Evolutionary conservation across 129 eudicot species (phyloP).

Genomic region (Heracleum sosnowskyi): DNA sequence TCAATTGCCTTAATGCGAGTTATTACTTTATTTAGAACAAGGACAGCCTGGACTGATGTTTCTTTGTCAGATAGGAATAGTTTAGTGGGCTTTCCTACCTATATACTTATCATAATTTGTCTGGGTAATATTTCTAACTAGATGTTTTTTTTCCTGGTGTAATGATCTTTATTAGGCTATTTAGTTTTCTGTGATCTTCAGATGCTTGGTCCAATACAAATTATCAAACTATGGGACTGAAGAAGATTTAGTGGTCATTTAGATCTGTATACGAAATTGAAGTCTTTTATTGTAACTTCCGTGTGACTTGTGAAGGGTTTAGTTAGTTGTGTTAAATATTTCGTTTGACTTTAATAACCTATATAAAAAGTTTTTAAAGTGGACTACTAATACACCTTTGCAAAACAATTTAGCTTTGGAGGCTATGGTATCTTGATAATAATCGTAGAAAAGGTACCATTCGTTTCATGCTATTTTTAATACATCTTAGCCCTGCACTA

Average conservation of each 20-base stretch:
- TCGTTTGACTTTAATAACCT: background rate
- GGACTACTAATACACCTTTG: no score
- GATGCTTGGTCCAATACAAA: background rate
- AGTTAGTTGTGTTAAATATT: background rate
- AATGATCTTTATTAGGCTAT: background rate
- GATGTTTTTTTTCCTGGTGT: no score
- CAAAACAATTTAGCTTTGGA: background rate
- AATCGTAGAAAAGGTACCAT: background rate
- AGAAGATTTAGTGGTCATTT: background rate
- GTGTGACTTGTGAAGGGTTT: background rate
- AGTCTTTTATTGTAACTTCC: background rate
- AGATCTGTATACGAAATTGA: background rate
- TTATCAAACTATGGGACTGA: background rate
- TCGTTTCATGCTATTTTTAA: background rate
- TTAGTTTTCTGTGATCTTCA: background rate
- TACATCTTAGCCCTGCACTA: background rate
- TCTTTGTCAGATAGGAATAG: constrained; percentile 37
- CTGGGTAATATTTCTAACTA: background rate
- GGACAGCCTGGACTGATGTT: constrained; percentile 51
- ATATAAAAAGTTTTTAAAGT: background rate
- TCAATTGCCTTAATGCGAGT: background rate
- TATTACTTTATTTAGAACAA: constrained; percentile 22
- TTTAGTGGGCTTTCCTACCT: constrained; percentile 28
- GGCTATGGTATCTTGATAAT: background rate
- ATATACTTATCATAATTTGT: constrained; percentile 14